Conservation (phyloP, 1,139 yeast genomes). For the Hanseniaspora sp. region DNA sequence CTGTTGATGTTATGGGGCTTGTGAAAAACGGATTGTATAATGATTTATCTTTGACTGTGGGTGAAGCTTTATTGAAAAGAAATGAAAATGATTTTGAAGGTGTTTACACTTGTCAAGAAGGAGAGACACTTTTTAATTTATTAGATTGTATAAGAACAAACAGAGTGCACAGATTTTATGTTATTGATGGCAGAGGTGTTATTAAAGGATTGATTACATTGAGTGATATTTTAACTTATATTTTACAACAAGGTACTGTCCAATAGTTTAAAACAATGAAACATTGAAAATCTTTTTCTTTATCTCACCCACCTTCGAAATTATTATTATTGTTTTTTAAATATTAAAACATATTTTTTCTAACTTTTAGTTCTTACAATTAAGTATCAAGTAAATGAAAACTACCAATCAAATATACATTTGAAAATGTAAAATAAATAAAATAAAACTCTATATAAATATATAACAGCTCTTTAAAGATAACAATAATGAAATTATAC, state of each 20-base stretch:
- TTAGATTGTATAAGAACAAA: constrained; percentile 90
- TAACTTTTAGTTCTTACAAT: neutral
- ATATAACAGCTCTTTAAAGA: no score
- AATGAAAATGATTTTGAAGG: constrained; percentile 97
- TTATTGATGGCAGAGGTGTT: constrained; percentile 72
- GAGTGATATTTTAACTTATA: constrained; percentile 80
- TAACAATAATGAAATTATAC: no score
- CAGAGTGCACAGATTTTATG: constrained; percentile 81
- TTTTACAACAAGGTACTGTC: constrained; percentile 31
- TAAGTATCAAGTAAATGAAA: neutral
- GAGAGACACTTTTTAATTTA: constrained; percentile 79
- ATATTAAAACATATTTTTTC: no score
- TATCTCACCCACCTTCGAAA: no score
- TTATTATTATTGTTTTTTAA: no score
- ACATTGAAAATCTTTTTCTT: no score
- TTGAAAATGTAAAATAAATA: no score
- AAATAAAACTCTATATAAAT: no score
- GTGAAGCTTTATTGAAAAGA: constrained; percentile 79
- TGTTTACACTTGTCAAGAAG: constrained; percentile 85
- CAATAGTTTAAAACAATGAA: neutral
- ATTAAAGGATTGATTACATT: constrained; percentile 77
- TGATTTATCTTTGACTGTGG: constrained; percentile 82
- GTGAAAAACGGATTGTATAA: constrained; percentile 92
- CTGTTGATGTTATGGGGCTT: constrained; percentile 84
- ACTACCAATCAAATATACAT: no score